Conservation (phyloP, 108 stramenopile genomes). For the Chaetoceros tenuissimus region DNA sequence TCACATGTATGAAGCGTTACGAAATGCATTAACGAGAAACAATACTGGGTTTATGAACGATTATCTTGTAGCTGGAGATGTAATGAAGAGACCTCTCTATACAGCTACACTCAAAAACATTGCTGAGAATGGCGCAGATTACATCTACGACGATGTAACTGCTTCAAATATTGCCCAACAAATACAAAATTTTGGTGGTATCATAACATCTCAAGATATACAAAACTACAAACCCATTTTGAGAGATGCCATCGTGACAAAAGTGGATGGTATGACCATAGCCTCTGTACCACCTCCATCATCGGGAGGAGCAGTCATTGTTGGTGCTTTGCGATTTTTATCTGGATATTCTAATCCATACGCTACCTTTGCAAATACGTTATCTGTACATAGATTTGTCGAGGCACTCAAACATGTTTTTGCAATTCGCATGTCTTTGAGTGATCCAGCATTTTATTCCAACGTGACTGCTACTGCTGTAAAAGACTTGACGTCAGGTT, state of each 20-base stretch:
- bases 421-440: slow-evolving; percentile 76
- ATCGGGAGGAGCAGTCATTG: slow-evolving; percentile 69
- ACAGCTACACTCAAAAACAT: slow-evolving; percentile 45
- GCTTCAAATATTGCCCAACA: slow-evolving; percentile 45
- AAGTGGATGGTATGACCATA: slow-evolving; percentile 42
- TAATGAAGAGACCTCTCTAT: slow-evolving; percentile 32
- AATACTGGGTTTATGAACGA: slow-evolving; percentile 21
- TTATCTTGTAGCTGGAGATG: slow-evolving; percentile 45
- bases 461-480: slow-evolving; percentile 23
- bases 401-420: slow-evolving; percentile 75
- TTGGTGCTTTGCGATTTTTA: slow-evolving; percentile 61
- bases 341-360: slow-evolving; percentile 39
- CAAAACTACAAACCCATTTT: slow-evolving; percentile 38
- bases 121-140: slow-evolving; percentile 50
- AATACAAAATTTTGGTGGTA: slow-evolving; percentile 49
- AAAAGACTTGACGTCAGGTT: slow-evolving; percentile 32
- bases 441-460: slow-evolving; percentile 53
- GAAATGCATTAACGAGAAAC: slow-evolving; percentile 23
- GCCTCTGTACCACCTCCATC: slow-evolving; percentile 73
- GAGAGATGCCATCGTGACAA: slow-evolving; percentile 40
- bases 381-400: slow-evolving; percentile 57
- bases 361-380: slow-evolving; percentile 31
- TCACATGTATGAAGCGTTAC: slow-evolving; percentile 11
- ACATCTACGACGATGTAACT: slow-evolving; percentile 39
- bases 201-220: slow-evolving; percentile 57